Conservation (phyloP, 768 basidiomycete species). For the Erythrobasidium yunnanense region DNA sequence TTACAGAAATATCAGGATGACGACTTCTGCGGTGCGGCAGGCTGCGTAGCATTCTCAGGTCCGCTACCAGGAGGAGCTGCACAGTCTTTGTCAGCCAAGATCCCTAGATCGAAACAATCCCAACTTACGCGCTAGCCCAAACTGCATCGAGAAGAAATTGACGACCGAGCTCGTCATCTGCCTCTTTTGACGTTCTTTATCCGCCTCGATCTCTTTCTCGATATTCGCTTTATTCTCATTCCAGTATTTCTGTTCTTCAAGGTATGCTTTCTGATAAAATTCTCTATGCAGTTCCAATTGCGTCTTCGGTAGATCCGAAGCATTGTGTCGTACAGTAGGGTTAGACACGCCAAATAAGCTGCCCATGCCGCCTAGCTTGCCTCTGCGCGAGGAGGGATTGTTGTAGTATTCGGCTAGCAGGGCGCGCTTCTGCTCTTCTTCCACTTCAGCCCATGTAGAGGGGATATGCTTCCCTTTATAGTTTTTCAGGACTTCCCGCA, state of each 20-base stretch:
- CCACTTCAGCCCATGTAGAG: conserved; percentile 74
- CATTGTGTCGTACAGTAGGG: not conserved
- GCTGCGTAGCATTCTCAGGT: no score
- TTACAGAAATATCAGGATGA: no score
- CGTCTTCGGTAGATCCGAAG: conserved; percentile 33
- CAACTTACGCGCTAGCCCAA: conserved; percentile 20
- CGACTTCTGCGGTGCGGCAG: no score
- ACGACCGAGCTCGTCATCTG: conserved; percentile 45
- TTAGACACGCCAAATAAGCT: conserved; percentile 11
- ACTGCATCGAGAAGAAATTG: not conserved
- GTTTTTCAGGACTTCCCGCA: conserved; percentile 71
- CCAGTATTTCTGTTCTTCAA: conserved; percentile 51
- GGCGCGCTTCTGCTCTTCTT: conserved; percentile 65
- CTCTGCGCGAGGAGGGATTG: conserved; percentile 18
- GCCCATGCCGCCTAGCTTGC: conserved; percentile 13
- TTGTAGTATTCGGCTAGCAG: conserved; percentile 50
- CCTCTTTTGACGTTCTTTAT: conserved; percentile 46
- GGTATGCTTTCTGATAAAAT: conserved; percentile 50
- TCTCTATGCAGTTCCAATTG: conserved; percentile 35
- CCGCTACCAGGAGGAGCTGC: no score
- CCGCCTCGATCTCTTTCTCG: conserved; percentile 50
- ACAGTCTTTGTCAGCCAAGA: no score
- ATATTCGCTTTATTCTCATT: conserved; percentile 49
- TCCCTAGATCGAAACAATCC: no score
- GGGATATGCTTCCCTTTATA: conserved; percentile 83